Percentiles rank a stretch among this genome's conserved stretches.
phyloP scores from a whole-genome alignment of 495 filamentous ascomycete genomes.

The Neurospora cerealis region DNA sequence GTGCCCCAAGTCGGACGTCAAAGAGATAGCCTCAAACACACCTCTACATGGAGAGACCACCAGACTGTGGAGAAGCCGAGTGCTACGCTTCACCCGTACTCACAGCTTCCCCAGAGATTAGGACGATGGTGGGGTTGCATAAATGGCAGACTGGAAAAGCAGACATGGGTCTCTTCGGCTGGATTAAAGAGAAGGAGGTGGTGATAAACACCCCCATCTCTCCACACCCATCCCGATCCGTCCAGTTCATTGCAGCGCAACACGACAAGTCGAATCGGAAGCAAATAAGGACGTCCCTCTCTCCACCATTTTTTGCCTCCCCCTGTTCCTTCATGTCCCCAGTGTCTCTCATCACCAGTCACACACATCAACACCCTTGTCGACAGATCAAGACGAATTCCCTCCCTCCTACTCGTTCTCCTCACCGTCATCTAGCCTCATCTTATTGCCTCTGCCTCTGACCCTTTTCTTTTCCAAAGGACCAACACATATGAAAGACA shows the following conservation, averaged over 20 bases:
- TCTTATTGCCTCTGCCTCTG: not conserved
- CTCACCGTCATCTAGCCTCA: not conserved
- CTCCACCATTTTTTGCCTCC: not conserved
- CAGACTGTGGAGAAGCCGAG: constrained; percentile 8
- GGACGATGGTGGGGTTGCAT: not conserved
- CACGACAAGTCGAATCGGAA: not conserved
- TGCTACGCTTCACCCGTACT: not conserved
- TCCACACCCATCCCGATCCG: not conserved
- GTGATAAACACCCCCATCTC: constrained; percentile 5
- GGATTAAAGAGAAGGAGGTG: constrained; percentile 6
- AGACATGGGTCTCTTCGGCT: constrained; percentile 10
- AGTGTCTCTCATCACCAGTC: not conserved
- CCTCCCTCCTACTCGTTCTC: not conserved
- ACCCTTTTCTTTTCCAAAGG: not conserved
- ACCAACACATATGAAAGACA: not conserved
- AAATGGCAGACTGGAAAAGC: not conserved
- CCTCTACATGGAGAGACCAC: not conserved
- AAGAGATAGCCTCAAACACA: not conserved
- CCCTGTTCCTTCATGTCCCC: not conserved
- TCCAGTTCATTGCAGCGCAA: not conserved
- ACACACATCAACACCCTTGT: not conserved
- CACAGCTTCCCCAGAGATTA: not conserved
- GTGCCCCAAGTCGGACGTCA: not conserved
- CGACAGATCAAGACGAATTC: not conserved
- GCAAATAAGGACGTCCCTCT: not conserved